A percentile compares a stretch with the other conserved stretches of the same genome.
Conservation (phyloP, 2,329 filamentous ascomycete species). For the Cladosporium oxysporum region DNA sequence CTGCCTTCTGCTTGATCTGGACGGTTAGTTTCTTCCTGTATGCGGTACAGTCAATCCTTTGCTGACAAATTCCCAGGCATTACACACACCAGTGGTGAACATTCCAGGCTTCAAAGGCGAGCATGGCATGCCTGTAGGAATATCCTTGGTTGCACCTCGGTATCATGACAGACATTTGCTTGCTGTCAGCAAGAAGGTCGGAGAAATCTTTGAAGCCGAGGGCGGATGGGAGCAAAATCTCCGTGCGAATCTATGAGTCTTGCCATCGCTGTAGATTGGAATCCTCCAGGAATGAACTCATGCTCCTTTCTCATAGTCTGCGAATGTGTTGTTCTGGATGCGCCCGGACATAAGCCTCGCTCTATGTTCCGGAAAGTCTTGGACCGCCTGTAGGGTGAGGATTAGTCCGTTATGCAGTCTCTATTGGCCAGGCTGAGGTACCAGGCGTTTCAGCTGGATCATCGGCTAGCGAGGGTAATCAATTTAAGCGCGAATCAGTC, state of each 20-base stretch:
- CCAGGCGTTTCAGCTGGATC: background rate
- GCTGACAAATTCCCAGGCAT: conserved; percentile 26
- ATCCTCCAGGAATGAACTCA: background rate
- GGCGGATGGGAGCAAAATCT: conserved; percentile 35
- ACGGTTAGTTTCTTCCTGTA: conserved; percentile 34
- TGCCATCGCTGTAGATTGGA: background rate
- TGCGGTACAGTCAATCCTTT: background rate
- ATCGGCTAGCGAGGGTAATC: background rate
- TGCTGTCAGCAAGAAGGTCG: conserved; percentile 44
- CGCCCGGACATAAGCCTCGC: background rate
- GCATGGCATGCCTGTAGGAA: conserved; percentile 60
- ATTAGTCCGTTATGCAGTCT: background rate
- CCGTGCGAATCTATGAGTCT: background rate
- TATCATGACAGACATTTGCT: conserved; percentile 50
- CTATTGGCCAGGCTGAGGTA: background rate
- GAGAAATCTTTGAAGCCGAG: conserved; percentile 42
- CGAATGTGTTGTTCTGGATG: background rate
- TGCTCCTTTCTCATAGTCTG: background rate
- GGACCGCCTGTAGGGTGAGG: background rate
- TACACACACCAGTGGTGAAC: conserved; percentile 66
- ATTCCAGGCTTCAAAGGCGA: conserved; percentile 62
- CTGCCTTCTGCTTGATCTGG: conserved; percentile 53
- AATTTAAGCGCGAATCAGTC: background rate
- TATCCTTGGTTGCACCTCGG: conserved; percentile 53
- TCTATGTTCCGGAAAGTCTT: background rate